phyloP scores from a whole-genome alignment of 139 green algal genomes.

The Asterochloris erici region DNA sequence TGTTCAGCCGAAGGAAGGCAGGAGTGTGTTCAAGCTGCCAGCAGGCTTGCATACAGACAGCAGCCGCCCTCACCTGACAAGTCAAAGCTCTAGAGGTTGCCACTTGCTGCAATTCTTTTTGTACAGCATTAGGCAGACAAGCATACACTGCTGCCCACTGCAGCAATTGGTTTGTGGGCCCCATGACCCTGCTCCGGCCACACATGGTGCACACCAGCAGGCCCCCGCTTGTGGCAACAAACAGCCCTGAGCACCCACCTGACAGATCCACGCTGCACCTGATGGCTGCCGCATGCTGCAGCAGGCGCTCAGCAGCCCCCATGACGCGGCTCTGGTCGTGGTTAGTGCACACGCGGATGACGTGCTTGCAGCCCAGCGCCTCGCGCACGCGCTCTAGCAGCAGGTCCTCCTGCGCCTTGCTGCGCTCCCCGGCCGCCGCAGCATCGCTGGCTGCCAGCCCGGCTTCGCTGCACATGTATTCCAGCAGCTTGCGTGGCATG shows the following conservation, averaged over 20 bases:
- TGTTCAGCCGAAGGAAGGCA: not conserved
- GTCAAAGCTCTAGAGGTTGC: not conserved
- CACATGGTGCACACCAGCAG: too few species aligned
- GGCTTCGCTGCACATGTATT: conserved; percentile 6
- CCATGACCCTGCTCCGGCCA: too few species aligned
- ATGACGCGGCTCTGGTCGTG: conserved; percentile 46
- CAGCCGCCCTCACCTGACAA: not conserved
- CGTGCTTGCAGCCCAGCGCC: conserved; percentile 50
- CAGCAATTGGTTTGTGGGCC: too few species aligned
- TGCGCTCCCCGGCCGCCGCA: not conserved
- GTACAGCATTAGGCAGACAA: too few species aligned
- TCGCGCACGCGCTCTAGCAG: conserved; percentile 35
- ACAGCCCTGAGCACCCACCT: conserved; percentile 5
- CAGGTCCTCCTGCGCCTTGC: conserved; percentile 20
- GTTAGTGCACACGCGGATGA: conserved; percentile 55
- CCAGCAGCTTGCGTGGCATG: too few species aligned
- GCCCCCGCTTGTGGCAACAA: too few species aligned
- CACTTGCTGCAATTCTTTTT: too few species aligned
- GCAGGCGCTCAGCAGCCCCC: conserved; percentile 60
- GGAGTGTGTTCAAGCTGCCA: not conserved
- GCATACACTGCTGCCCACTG: too few species aligned
- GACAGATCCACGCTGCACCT: conserved; percentile 65
- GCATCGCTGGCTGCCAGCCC: conserved; percentile 30
- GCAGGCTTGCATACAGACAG: not conserved
- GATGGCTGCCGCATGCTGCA: conserved; percentile 72